Evolutionary conservation across 169 alveolate species (phyloP), one percentile per base, ranked within the genome.

Genomic region (Cryptosporidium ubiquitum): DNA sequence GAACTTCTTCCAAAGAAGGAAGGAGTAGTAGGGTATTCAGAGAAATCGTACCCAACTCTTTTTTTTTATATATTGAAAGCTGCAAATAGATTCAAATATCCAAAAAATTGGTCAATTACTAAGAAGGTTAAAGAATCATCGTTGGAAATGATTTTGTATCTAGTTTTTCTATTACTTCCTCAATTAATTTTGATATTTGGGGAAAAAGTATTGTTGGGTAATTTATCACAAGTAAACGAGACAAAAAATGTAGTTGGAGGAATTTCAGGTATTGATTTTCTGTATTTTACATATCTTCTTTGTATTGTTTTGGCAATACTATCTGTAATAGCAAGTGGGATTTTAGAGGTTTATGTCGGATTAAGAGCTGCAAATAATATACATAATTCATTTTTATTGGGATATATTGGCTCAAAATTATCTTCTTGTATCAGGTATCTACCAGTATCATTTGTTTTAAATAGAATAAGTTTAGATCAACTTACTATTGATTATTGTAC

Each of bases 401-500:
- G 89, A 40, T 79, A 79, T 79, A 79, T 79, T 26, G 61, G 75
- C 20, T 79, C 89, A 60, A 79, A 64, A 29, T 35, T 79, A 7
- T 79, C 89, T 23, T 61, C 79, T n/a, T 60, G 68, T 18, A 79
- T 79, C 10, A 79, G 89, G 40, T 79, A 68, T 18, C 23, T 79
- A 42, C 89, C 89, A n/a, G 68, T 79, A 61, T 79, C 89, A 31
- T 79, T 79, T 64, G 37, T 79, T 20, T 79, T 79, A 44, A 79
- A 79, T 47, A 58, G 89, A 26, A 33, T 79, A 4, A 79, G 68
- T 44, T 23, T 79, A n/a, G 89, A 79, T 44, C 89, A 79, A 47
- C 68, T 79, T 1, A 79, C 75, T 5, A 40, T 79, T 58, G 89
- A 79, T 40, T 79, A 79, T 33, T 79, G 89, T 40, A 79, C 89